Evolutionary conservation across 106 monocot species (phyloP).

Genomic region (Posidonia australis): DNA sequence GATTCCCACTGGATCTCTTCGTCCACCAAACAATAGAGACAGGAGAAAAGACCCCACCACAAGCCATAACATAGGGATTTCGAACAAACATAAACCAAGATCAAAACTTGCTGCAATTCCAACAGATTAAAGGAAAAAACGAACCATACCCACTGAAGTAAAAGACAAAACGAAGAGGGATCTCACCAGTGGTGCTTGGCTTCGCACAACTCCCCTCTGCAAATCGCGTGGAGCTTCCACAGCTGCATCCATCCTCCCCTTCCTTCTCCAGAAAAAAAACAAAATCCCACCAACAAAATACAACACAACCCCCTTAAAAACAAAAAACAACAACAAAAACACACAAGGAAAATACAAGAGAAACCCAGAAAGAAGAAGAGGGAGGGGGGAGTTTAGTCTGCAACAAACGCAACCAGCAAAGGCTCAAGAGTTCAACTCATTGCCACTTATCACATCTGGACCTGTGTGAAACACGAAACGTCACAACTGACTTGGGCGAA

Average conservation of each 20-base stretch:
- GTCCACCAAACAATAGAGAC: neutral
- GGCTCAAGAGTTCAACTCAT: neutral
- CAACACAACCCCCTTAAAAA: neutral
- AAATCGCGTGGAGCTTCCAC: slow-evolving; percentile 1
- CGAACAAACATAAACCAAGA: neutral
- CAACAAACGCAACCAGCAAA: neutral
- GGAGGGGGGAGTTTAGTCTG: neutral
- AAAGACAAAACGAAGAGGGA: slow-evolving; percentile 2
- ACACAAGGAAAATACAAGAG: neutral
- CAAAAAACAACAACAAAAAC: neutral
- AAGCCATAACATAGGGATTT: neutral
- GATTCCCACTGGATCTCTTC: neutral
- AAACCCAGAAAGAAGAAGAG: neutral
- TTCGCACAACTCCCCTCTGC: slow-evolving; percentile 6
- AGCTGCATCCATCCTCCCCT: neutral
- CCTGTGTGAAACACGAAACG: neutral
- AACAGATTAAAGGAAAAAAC: neutral
- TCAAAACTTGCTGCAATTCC: neutral
- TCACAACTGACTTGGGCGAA: neutral
- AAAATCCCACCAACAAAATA: neutral
- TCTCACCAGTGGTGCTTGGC: slow-evolving; percentile 24
- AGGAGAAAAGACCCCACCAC: too few species aligned
- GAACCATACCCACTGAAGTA: too few species aligned
- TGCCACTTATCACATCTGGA: neutral
- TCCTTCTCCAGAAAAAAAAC: neutral